A percentile compares a stretch with the other conserved stretches of the same genome.
These are phyloP conservation scores for Phialophora verrucosa DNA, from an alignment of 2,329 filamentous ascomycete species.

Conservation along the genomic window DNA sequence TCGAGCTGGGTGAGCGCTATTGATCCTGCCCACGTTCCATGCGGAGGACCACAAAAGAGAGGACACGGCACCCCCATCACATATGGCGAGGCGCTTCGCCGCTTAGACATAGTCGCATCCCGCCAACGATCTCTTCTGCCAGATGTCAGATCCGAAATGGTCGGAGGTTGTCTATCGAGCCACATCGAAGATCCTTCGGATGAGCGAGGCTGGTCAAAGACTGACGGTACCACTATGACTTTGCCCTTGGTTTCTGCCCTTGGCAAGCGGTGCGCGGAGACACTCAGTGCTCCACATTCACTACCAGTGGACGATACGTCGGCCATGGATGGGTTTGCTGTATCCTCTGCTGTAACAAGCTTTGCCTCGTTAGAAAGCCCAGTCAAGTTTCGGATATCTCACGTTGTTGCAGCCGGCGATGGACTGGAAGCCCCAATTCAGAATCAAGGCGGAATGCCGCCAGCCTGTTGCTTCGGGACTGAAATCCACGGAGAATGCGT, in stretches of 20 bases:
- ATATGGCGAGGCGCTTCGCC: not conserved
- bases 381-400: constrained; percentile 35
- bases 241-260: not conserved
- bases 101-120: not conserved
- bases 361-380: constrained; percentile 34
- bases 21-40: not conserved
- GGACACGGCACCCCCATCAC: not conserved
- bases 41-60: not conserved
- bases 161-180: not conserved
- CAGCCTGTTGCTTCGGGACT: not conserved
- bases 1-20: too few relatives aligned
- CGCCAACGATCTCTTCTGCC: not conserved
- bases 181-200: not conserved
- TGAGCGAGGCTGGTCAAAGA: not conserved
- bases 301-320: constrained; percentile 42
- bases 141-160: not conserved
- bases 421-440: constrained; percentile 7
- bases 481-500: not conserved
- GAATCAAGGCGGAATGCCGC: not conserved
- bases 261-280: not conserved
- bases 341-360: constrained; percentile 37
- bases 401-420: constrained; percentile 37
- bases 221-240: not conserved
- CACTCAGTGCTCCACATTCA: constrained; percentile 37
- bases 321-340: constrained; percentile 43